These are phyloP conservation scores for Cyclocybe aegerita DNA, from an alignment of 768 basidiomycete species.

Conservation along the genomic window DNA sequence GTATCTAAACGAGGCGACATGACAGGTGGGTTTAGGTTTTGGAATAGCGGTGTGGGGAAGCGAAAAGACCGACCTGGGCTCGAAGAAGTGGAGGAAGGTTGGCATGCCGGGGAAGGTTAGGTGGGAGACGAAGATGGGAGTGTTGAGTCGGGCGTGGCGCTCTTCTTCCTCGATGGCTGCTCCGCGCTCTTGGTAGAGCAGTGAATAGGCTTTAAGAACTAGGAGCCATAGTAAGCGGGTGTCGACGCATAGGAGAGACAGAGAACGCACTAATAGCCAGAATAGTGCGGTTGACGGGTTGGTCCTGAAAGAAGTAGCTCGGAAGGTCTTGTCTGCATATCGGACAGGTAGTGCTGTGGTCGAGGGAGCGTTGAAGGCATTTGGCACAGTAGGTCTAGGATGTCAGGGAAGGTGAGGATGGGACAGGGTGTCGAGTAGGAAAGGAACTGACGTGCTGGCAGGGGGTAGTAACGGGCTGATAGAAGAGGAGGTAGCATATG, in stretches of 20 bases:
- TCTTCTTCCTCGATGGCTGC: conserved; percentile 72
- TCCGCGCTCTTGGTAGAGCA: conserved; percentile 65
- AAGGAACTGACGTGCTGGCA: conserved; percentile 82
- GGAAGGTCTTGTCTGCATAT: conserved; percentile 83
- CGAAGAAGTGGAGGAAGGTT: conserved; percentile 88
- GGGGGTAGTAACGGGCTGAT: conserved; percentile 87
- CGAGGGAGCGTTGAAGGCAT: conserved; percentile 88
- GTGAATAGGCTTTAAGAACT: conserved; percentile 76
- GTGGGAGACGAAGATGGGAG: conserved; percentile 89
- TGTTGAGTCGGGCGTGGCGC: conserved; percentile 75
- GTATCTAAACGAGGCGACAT: conserved; percentile 48
- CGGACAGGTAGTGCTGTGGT: conserved; percentile 82
- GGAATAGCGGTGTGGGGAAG: conserved; percentile 9
- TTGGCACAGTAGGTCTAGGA: conserved; percentile 83
- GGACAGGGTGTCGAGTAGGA: conserved; percentile 3
- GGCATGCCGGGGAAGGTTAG: conserved; percentile 92
- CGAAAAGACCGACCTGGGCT: conserved; percentile 58
- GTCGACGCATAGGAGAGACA: neutral
- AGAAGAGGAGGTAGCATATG: conserved; percentile 84
- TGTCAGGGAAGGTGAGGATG: conserved; percentile 12
- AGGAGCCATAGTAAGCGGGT: conserved; percentile 6
- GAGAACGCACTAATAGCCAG: conserved; percentile 60
- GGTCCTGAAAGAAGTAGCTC: conserved; percentile 77
- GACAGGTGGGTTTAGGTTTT: neutral
- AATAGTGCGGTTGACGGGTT: conserved; percentile 70